Conservation (phyloP, 2,329 filamentous ascomycete genomes). For the Immersiporthe knoxdaviesiana region DNA sequence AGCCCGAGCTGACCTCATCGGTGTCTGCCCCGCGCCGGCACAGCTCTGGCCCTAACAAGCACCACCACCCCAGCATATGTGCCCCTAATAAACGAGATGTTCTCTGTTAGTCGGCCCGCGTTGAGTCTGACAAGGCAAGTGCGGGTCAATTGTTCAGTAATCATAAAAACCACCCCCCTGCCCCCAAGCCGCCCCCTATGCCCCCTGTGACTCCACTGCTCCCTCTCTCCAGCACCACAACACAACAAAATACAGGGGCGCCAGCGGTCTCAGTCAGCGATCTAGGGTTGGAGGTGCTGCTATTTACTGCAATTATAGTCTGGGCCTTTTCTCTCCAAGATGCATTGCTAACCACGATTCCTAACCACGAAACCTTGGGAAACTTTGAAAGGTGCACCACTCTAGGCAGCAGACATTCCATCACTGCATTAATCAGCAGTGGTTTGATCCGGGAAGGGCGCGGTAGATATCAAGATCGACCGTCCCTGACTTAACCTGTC, state of each 20-base stretch:
- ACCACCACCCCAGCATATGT: not conserved
- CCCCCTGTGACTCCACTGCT: too few species aligned
- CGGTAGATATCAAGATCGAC: not conserved
- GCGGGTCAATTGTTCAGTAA: conserved; percentile 16
- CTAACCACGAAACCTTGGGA: not conserved
- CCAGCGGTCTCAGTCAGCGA: not conserved
- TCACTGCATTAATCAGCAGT: conserved; percentile 6
- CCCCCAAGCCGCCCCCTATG: too few species aligned
- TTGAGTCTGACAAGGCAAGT: not conserved
- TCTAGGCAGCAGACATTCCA: not conserved
- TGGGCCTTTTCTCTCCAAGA: not conserved
- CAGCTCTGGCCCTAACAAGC: not conserved
- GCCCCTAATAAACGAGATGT: not conserved
- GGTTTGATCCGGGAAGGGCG: not conserved
- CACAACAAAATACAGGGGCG: not conserved
- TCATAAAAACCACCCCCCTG: not conserved
- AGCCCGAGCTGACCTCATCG: not conserved
- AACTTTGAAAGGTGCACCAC: not conserved
- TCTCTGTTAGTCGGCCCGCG: conserved; percentile 15
- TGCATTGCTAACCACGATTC: not conserved
- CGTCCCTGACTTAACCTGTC: not conserved
- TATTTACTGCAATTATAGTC: too few species aligned
- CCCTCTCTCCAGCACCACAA: too few species aligned
- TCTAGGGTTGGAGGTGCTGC: not conserved
- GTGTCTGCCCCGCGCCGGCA: conserved; percentile 6